Evolutionary conservation across 441 rosid genomes (phyloP), one percentile per base, ranked within the genome.

Genomic region (Gossypium trilobum): DNA sequence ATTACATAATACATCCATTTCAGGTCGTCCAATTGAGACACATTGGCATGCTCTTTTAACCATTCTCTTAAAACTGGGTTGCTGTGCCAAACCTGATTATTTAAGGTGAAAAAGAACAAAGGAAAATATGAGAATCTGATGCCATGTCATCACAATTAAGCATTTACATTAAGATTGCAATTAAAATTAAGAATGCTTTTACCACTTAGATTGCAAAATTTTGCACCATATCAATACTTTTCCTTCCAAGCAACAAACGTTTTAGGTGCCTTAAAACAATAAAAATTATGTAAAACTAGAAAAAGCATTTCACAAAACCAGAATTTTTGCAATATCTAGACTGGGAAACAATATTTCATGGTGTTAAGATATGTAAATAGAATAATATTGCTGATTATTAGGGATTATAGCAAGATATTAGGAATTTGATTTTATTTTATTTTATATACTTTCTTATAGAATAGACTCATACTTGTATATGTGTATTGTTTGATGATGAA

Each of bases 1-100:
- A 95, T 91, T 71, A 71, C 62, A 87, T 87, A 95, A 80, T 87
- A 92, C 65, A 75, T 71, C 97, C 94, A 92, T 75, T 95, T 95
- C 44, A 88, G 71, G 71, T 82, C 82, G 77, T 90, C 89, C 69
- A 89, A 69, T 75, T 88, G 84, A 74, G 97, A 89, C 46, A 73
- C 78, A 72, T 77, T 74, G 54, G 94, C 90, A 75, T 84, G 91
- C 77, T 85, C 85, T 83, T 87, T 87, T 78, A 91, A 86, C 97
- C 94, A 95, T 76, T 86, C 89, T 80, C 92, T 85, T 42, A 95
- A 78, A 83, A 79, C 75, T 55, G 96, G 89, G 85, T 92, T 92
- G 90, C 87, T 88, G 78, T 77, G 57, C 97, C 97, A 92, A 77
- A 86, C 90, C 99, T 95, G 82, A 77, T 75, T 48, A 46, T 52